Evolutionary conservation across 331 rosid species (phyloP), one percentile per base, ranked within the genome.

Genomic region (Quercus phellos): DNA sequence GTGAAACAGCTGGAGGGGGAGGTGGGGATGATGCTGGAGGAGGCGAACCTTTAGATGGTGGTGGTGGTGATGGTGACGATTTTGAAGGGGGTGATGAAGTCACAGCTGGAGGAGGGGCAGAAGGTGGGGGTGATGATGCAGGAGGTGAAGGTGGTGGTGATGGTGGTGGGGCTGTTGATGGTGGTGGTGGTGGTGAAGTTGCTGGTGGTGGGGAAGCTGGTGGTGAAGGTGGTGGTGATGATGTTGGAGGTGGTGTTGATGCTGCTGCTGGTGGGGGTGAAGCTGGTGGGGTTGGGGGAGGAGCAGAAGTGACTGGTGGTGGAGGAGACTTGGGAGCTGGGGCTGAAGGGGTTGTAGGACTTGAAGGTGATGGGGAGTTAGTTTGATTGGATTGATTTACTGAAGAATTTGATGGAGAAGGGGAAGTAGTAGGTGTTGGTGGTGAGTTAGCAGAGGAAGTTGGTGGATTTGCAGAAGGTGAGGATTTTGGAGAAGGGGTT

Each of bases 391-490:
- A 12, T 16, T 6, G 24, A 24, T 32, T 9, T 58, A 9, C 66
- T 58, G 90, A 79, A 35, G 90, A 69, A 70, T 55, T 53, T 59
- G 77, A 54, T 13, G 78, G 85, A 35, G 90, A 54, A 42, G 75
- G 68, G 66, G 80, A 69, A 71, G 88, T 68, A 60, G 86, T 51
- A 30, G 34, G 34, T 27, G 89, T 59, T 26, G 85, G 73, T 55
- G 86, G 74, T 77, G 80, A 32, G 58, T 76, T 78, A 76, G 18
- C 67, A 75, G 68, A 51, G 64, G 87, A 83, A 60, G 84, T 34
- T 14, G 94, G 91, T 59, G 98, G 85, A 78, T 77, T 77, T 22
- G 88, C 90, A 63, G 89, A 77, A 63, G 92, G 93, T 21, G 96
- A 84, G 81, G 90, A 82, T 85, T 77, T 89, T 19, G 97, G 96